These are phyloP conservation scores for Hansenula sp. DNA, from an alignment of 1,139 yeast species.

Conservation along the genomic window DNA sequence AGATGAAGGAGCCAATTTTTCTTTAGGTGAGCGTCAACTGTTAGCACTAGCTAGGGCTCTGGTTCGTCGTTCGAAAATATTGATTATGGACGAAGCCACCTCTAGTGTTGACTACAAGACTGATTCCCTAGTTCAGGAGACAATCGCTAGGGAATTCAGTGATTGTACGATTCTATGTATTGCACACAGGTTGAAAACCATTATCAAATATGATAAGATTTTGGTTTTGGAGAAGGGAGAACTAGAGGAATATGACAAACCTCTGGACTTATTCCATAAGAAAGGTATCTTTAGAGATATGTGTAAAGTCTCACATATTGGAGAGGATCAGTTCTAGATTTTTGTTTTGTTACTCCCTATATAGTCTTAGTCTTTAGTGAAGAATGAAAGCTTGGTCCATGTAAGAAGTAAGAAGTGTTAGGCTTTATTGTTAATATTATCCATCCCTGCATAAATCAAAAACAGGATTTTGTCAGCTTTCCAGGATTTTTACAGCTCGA, in stretches of 20 bases:
- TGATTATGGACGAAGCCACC: slow-evolving; percentile 76
- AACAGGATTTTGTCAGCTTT: no score
- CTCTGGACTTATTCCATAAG: slow-evolving; percentile 37
- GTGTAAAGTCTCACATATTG: slow-evolving; percentile 37
- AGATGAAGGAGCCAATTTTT: slow-evolving; percentile 68
- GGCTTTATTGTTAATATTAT: no score
- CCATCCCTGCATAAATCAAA: no score
- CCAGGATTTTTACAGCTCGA: no score
- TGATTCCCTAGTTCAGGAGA: slow-evolving; percentile 60
- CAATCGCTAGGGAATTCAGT: slow-evolving; percentile 54
- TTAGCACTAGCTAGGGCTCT: slow-evolving; percentile 71
- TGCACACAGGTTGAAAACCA: slow-evolving; percentile 70
- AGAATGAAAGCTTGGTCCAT: no score
- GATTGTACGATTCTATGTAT: slow-evolving; percentile 68
- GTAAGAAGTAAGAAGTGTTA: no score
- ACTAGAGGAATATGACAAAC: slow-evolving; percentile 53
- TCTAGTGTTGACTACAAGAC: slow-evolving; percentile 75
- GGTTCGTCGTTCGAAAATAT: slow-evolving; percentile 56
- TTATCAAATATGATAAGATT: slow-evolving; percentile 56
- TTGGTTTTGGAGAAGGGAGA: slow-evolving; percentile 60
- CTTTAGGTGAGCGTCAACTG: slow-evolving; percentile 71
- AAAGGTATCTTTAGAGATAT: slow-evolving; percentile 49
- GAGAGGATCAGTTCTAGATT: background rate
- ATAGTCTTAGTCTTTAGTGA: no score
- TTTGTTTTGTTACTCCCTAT: no score